Base-by-base conservation (phyloP, 1,284 basidiomycete species). In the Cryptococcus neoformans region DNA sequence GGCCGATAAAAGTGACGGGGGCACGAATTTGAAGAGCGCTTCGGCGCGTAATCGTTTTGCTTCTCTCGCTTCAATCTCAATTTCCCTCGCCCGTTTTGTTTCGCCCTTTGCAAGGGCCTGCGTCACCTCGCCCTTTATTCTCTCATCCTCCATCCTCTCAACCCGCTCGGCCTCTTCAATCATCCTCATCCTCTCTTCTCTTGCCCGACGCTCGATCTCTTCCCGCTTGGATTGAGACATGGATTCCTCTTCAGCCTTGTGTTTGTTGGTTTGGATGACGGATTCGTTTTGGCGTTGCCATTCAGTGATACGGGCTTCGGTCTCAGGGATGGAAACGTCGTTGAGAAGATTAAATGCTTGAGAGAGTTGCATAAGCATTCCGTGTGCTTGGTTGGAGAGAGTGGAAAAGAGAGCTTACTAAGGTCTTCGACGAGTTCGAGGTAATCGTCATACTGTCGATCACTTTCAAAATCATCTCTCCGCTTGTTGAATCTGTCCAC, bases 371-470 rank as follows among this genome's bases (percentile, higher is more conserved):
- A 39, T n/a, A 21, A 35, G 39, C 37, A 38, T 56, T 5, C 45
- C 17, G 44, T 17, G 7, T 54, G 14, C 28, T 16, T 12, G 40
- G 16, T 16, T 3, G 3, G 40, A 12, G 40, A 11, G 16, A 16
- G 40, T 41, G 11, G 40, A 39, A 17, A 12, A 10, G n/a, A 28
- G 34, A 38, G 34, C 44, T 45, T 64, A 91, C 92, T 89, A 63
- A 98, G 88, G 68, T 97, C 91, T 78, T 99, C 96, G 1, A 95
- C 92, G 74, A 92, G 87, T 76, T 98, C 92, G 7, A 99, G 83
- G 71, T 98, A 99, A 74, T 98, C 88, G 70, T 99, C 97, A 78
- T 95, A 98, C n/a, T 84, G 83, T 8, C 84, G 83, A 45, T 90
- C 80, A 65, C 88, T 86, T 0, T 80, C 75, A 74, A 99, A 99